Evolutionary conservation across 202 grass and related monocot species (phyloP), one percentile per base, ranked within the genome.

Genomic region (Digitaria exilis): DNA sequence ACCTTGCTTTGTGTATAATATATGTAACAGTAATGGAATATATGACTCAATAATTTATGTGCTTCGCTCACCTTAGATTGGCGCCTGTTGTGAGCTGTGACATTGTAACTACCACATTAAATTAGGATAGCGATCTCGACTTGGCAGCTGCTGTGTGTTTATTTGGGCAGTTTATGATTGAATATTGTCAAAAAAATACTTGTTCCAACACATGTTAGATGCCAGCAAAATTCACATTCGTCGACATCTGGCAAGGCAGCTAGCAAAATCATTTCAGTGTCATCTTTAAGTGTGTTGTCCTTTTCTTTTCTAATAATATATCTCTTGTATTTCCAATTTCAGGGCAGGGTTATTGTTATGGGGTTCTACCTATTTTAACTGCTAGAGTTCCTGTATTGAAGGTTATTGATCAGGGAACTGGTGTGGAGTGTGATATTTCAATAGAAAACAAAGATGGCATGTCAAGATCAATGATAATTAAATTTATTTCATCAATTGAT

Each of bases 371-470:
- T 62, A 42, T 98, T 82, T 0, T 85, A 69, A 66, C 44, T 72
- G 96, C 96, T 88, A 83, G 30, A 87, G 96, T 98, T 56, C 96
- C 96, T 37, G 90, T 98, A 71, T 82, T 98, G 85, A 98, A 98
- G 84, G 90, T 84, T 80, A 89, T 78, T 86, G 96, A 98, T 84
- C 79, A 83, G 65, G 58, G 84, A 78, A 98, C 92, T 71, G 87
- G 89, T 81, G 57, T 98, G 76, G 96, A 98, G 63, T 95, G 90
- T 83, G 96, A 98, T 78, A 90, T 98, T 83, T 98, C 96, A 71
- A 68, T 98, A 24, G 96, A 98, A 81, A 98, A 98, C 78, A 95
- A 98, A 83, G 92, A 98, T 78, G 96, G 96, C 48, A 90, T 98
- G 82, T 93, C 89, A 86, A 89, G 96, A 82, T 98, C 96, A 35